Conservation (phyloP, 345 rosid species). For the Citrus inodora region DNA sequence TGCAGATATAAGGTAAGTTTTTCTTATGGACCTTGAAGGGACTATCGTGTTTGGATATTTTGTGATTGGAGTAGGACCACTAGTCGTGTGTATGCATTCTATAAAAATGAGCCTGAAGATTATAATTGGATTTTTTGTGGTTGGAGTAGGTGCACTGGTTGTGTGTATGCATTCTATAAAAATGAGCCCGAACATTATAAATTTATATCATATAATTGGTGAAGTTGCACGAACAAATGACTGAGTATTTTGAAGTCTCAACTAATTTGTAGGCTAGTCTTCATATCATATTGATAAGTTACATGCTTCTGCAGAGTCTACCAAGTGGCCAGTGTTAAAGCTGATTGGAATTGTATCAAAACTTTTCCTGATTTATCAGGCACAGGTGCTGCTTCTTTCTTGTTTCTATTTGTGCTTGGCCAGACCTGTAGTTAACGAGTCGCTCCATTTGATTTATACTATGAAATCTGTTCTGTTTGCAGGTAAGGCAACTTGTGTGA, state of each 20-base stretch:
- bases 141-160: neutral
- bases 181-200: neutral
- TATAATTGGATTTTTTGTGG: too few relatives aligned
- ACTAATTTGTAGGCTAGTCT: neutral
- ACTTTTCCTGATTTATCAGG: slow-evolving; percentile 96
- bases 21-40: neutral
- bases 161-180: neutral
- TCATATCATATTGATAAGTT: neutral
- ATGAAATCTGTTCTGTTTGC: slow-evolving; percentile 10
- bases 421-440: neutral
- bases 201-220: neutral
- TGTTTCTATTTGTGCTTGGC: too few relatives aligned
- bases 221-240: neutral
- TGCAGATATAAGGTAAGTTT: slow-evolving; percentile 70
- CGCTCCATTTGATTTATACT: neutral
- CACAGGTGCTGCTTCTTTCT: slow-evolving; percentile 48
- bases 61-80: neutral
- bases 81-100: neutral
- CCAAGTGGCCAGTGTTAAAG: slow-evolving; percentile 88
- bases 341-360: slow-evolving; percentile 89
- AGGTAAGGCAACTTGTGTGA: slow-evolving; percentile 71
- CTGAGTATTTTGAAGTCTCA: neutral
- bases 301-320: slow-evolving; percentile 49
- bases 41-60: neutral
- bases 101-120: neutral